These are phyloP conservation scores for Nicotiana attenuata DNA, from an alignment of 257 asterid genomes.

Conservation along the genomic window DNA sequence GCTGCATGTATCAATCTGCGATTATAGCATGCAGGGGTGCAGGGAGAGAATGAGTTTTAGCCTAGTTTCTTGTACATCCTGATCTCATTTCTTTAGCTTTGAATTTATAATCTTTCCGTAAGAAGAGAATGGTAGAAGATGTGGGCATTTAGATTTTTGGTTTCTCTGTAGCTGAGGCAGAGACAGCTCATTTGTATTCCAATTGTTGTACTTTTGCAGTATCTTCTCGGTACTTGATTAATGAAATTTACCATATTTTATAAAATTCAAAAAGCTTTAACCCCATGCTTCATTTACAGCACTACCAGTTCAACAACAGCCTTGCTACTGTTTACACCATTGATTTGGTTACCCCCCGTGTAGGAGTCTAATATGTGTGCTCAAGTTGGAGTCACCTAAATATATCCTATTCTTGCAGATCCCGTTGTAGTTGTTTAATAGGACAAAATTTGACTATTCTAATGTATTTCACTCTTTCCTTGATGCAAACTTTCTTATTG, in stretches of 20 bases:
- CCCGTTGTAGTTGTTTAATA: neutral
- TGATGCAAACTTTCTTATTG: neutral
- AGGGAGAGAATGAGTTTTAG: neutral
- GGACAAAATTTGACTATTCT: neutral
- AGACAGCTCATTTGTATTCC: no score
- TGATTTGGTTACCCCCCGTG: neutral
- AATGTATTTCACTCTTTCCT: neutral
- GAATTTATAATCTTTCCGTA: no score
- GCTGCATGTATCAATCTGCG: neutral
- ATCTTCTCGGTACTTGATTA: no score
- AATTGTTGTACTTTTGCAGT: no score
- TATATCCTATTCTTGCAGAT: neutral
- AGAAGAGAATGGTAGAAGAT: no score
- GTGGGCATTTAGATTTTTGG: no score
- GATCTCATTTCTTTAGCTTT: neutral
- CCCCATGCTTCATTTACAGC: neutral
- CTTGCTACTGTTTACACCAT: constrained; percentile 1
- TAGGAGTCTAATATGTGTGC: neutral
- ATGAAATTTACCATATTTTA: no score
- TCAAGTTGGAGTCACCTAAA: neutral
- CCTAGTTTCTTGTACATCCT: neutral
- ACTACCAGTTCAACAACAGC: neutral
- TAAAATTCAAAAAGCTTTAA: neutral
- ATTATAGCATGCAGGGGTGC: neutral
- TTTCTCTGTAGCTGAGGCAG: no score